Evolutionary conservation across 164 flowering plant genomes (phyloP).

Genomic region (Piper longum): DNA sequence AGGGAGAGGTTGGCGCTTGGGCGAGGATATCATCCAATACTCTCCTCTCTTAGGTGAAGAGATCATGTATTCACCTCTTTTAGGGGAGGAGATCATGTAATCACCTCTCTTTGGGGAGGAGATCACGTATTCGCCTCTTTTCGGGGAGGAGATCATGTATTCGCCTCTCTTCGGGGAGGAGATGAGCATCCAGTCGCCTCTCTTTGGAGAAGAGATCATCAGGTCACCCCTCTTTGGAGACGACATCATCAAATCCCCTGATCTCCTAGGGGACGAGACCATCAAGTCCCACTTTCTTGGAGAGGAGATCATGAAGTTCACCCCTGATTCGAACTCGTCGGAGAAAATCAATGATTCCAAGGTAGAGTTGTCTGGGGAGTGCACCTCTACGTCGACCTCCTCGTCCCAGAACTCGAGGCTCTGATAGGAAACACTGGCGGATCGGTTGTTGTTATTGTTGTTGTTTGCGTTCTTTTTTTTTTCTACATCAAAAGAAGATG

Average conservation of each 20-base stretch:
- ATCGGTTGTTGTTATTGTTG: slow-evolving; percentile 20
- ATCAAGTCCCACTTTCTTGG: slow-evolving; percentile 45
- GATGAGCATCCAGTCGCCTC: slow-evolving; percentile 31
- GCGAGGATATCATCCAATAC: slow-evolving; percentile 3
- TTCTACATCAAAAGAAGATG: slow-evolving; percentile 15
- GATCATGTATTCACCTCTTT: slow-evolving; percentile 12
- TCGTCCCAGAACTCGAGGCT: slow-evolving; percentile 36
- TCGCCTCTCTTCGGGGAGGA: slow-evolving; percentile 39
- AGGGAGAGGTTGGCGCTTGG: slow-evolving; percentile 18
- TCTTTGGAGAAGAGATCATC: slow-evolving; percentile 23
- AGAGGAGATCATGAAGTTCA: slow-evolving; percentile 53
- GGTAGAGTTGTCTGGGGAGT: slow-evolving; percentile 39
- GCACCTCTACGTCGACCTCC: slow-evolving; percentile 34
- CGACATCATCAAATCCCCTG: slow-evolving; percentile 46
- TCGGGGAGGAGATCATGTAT: slow-evolving; percentile 52
- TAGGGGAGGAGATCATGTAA: slow-evolving; percentile 56
- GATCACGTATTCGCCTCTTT: slow-evolving; percentile 38
- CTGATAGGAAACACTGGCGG: slow-evolving; percentile 23
- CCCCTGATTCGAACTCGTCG: slow-evolving; percentile 32
- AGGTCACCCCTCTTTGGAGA: slow-evolving; percentile 35
- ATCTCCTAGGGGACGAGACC: slow-evolving; percentile 42
- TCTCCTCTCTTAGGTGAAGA: slow-evolving; percentile 18
- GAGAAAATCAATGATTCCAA: slow-evolving; percentile 44
- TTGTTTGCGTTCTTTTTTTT: slow-evolving; percentile 10
- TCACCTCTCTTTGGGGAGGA: slow-evolving; percentile 45